phyloP scores from a whole-genome alignment of 257 asterid genomes.

The Gentiana dahurica region DNA sequence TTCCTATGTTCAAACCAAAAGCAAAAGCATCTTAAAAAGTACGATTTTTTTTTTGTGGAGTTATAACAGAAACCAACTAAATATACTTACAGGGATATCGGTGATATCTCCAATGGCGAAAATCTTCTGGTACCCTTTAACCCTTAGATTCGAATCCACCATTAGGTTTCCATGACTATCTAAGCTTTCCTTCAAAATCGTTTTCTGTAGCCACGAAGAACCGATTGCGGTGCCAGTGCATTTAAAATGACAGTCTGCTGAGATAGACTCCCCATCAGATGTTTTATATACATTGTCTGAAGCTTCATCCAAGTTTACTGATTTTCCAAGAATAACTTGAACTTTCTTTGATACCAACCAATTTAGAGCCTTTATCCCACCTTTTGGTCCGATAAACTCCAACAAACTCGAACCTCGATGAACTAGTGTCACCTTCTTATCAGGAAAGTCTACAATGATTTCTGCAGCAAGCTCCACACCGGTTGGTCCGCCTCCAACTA shows the following conservation, averaged over 20 bases:
- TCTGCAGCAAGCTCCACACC: slow-evolving; percentile 95
- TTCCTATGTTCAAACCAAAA: slow-evolving; percentile 24
- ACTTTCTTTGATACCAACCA: slow-evolving; percentile 71
- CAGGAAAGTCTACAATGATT: slow-evolving; percentile 64
- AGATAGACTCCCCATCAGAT: slow-evolving; percentile 56
- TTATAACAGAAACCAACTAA: no score
- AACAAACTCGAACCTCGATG: slow-evolving; percentile 66
- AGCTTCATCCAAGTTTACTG: slow-evolving; percentile 36
- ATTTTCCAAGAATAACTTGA: slow-evolving; percentile 59
- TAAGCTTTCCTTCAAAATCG: slow-evolving; percentile 40
- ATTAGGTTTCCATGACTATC: slow-evolving; percentile 48
- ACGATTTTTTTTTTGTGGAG: no score
- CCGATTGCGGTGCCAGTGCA: slow-evolving; percentile 56
- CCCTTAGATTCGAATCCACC: slow-evolving; percentile 59
- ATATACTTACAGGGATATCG: slow-evolving; percentile 46
- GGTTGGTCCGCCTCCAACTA: slow-evolving; percentile 87
- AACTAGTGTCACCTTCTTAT: slow-evolving; percentile 63
- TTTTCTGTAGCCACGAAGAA: slow-evolving; percentile 64
- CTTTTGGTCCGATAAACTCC: slow-evolving; percentile 54
- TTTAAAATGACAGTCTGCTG: slow-evolving; percentile 65
- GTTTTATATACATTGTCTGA: slow-evolving; percentile 44
- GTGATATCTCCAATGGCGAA: slow-evolving; percentile 80
- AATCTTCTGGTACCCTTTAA: slow-evolving; percentile 48
- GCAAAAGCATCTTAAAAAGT: not conserved
- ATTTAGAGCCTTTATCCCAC: slow-evolving; percentile 54